Percentiles rank a stretch among this genome's conserved stretches.
Evolutionary conservation across 345 rosid genomes (phyloP).

Genomic region (Erysimum cheiranthoides): DNA sequence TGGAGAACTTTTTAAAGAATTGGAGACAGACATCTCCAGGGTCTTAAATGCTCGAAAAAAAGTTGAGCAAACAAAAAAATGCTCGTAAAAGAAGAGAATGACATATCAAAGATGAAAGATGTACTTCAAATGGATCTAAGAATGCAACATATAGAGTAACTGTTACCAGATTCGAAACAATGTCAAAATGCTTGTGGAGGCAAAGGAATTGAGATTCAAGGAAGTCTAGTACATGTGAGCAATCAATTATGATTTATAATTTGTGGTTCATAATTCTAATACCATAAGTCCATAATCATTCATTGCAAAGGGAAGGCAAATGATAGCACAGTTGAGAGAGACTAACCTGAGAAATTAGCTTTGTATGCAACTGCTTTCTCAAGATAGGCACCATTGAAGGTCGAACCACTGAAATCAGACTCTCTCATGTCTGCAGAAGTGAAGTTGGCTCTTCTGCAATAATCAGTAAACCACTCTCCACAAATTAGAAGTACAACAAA

Average conservation of each 20-base stretch:
- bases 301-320: not conserved
- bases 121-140: slow-evolving; percentile 14
- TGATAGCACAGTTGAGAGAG: slow-evolving; percentile 7
- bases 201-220: slow-evolving; percentile 13
- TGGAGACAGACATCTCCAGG: not conserved
- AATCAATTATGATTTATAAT: not conserved
- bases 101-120: not conserved
- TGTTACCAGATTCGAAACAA: not conserved
- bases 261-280: not conserved
- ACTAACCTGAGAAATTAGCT: slow-evolving; percentile 84
- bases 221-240: not conserved
- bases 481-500: not conserved
- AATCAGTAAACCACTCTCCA: slow-evolving; percentile 28
- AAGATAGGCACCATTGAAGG: slow-evolving; percentile 90
- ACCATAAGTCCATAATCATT: not conserved
- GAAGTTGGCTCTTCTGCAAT: slow-evolving; percentile 93
- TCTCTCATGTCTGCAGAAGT: slow-evolving; percentile 97
- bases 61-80: no score
- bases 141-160: slow-evolving; percentile 14
- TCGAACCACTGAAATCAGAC: slow-evolving; percentile 92
- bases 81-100: not conserved
- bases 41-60: not conserved
- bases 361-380: slow-evolving; percentile 97
- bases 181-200: not conserved
- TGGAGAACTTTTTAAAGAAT: not conserved